Conservation (phyloP, 148 eudicot species). For the Rhododendron henanense region DNA sequence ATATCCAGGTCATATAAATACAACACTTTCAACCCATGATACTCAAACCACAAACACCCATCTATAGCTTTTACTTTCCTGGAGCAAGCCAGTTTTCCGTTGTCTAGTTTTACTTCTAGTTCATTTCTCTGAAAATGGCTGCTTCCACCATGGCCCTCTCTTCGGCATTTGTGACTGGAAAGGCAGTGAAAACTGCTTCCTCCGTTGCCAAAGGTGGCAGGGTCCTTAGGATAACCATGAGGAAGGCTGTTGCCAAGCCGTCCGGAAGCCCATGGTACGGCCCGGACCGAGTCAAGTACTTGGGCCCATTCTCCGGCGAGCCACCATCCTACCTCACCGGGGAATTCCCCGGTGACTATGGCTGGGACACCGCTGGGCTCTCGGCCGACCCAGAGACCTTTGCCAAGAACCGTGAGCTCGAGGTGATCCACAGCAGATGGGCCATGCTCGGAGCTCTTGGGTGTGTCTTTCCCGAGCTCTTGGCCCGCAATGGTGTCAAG, state of each 20-base stretch:
- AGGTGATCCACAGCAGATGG: conserved; percentile 31
- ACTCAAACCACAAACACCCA: background rate
- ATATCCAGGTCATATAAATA: background rate
- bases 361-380: conserved; percentile 35
- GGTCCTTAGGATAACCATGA: conserved; percentile 20
- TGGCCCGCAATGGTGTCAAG: conserved; percentile 40
- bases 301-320: conserved; percentile 33
- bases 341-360: conserved; percentile 33
- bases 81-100: background rate
- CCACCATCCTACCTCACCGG: conserved; percentile 31
- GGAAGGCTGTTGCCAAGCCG: conserved; percentile 21
- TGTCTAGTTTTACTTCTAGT: background rate
- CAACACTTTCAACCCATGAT: background rate
- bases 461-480: conserved; percentile 39
- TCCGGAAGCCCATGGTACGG: conserved; percentile 36
- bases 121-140: conserved; percentile 25
- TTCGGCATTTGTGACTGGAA: conserved; percentile 21
- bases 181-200: conserved; percentile 17
- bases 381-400: conserved; percentile 32
- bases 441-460: conserved; percentile 39
- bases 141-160: conserved; percentile 46
- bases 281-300: conserved; percentile 25
- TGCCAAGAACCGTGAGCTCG: conserved; percentile 30
- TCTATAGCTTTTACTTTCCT: background rate
- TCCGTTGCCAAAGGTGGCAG: conserved; percentile 7